Percentiles rank a stretch among this genome's conserved stretches.
These are phyloP conservation scores for Sclerotinia nivalis DNA, from an alignment of 2,329 filamentous ascomycete genomes.

Conservation along the genomic window DNA sequence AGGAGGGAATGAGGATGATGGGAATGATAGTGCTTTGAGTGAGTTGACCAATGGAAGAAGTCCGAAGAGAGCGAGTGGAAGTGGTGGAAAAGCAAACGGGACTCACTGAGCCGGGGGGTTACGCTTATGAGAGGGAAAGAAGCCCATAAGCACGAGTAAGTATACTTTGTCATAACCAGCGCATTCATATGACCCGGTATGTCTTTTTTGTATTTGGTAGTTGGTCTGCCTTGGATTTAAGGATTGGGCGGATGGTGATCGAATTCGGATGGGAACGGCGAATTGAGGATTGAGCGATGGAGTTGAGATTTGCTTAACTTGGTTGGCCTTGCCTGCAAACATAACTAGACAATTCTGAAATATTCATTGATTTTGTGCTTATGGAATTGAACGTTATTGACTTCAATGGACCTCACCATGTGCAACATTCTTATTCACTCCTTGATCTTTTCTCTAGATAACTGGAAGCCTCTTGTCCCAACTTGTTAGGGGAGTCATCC, in stretches of 20 bases:
- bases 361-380: background rate
- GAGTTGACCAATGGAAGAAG: slow-evolving; percentile 37
- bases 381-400: background rate
- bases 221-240: slow-evolving; percentile 17
- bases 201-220: slow-evolving; percentile 21
- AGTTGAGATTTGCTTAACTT: slow-evolving; percentile 15
- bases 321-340: background rate
- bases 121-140: background rate
- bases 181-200: background rate
- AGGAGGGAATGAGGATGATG: slow-evolving; percentile 33
- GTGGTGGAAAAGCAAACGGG: slow-evolving; percentile 24
- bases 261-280: slow-evolving; percentile 13
- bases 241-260: slow-evolving; percentile 9
- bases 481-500: too few relatives aligned
- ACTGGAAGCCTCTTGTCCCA: too few relatives aligned
- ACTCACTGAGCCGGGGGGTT: background rate
- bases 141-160: background rate
- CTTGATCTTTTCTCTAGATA: too few relatives aligned
- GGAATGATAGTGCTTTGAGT: slow-evolving; percentile 31
- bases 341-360: slow-evolving; percentile 11
- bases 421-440: too few relatives aligned
- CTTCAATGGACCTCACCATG: background rate
- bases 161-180: slow-evolving; percentile 19
- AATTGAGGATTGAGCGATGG: slow-evolving; percentile 14
- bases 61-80: slow-evolving; percentile 26